A percentile compares a stretch with the other conserved stretches of the same genome.
Conservation (phyloP, 2,329 filamentous ascomycete species). For the Scolecobasidium constrictum region DNA sequence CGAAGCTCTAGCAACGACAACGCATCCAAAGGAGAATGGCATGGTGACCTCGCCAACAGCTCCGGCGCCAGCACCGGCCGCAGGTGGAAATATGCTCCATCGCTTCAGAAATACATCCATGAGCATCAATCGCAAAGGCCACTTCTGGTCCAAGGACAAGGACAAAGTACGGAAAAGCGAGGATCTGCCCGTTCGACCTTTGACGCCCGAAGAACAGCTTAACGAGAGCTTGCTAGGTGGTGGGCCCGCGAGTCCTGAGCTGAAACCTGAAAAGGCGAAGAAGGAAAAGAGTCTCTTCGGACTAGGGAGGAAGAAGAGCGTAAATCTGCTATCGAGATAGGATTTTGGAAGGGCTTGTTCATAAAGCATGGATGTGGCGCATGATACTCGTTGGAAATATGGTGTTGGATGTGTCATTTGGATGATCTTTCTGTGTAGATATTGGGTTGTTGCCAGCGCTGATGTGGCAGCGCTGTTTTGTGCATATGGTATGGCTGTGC, state of each 20-base stretch:
- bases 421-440: too few species aligned
- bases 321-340: neutral
- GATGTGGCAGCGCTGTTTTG: too few species aligned
- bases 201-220: slow-evolving; percentile 17
- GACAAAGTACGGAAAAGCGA: slow-evolving; percentile 15
- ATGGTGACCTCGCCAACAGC: slow-evolving; percentile 17
- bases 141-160: slow-evolving; percentile 42
- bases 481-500: too few species aligned
- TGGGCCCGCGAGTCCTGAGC: neutral
- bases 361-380: too few species aligned
- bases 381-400: too few species aligned
- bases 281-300: slow-evolving; percentile 57
- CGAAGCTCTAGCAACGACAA: slow-evolving; percentile 2
- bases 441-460: too few species aligned
- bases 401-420: too few species aligned
- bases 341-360: too few species aligned
- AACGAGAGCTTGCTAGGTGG: neutral
- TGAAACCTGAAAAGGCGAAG: slow-evolving; percentile 15
- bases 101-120: slow-evolving; percentile 63
- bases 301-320: slow-evolving; percentile 55
- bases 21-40: slow-evolving; percentile 26
- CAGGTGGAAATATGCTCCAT: slow-evolving; percentile 38
- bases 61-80: neutral
- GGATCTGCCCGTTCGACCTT: slow-evolving; percentile 6
- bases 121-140: slow-evolving; percentile 67